Percentiles rank a stretch among this genome's conserved stretches.
Evolutionary conservation across 441 rosid genomes (phyloP).

Genomic region (Iberis amara): DNA sequence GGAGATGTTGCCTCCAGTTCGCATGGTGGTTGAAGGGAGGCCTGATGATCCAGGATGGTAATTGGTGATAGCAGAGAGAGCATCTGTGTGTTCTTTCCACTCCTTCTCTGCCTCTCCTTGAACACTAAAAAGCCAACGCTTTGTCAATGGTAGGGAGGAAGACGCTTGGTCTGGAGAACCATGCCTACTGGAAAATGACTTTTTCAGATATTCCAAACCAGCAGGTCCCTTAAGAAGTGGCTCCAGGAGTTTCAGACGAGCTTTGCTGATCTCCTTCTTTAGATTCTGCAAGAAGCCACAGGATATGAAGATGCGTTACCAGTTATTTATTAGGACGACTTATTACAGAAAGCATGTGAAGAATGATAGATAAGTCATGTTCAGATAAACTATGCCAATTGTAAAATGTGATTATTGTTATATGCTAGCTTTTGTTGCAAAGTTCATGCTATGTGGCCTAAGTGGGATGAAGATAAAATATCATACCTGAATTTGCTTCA

Average conservation of each 20-base stretch:
- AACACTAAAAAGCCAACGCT: constrained; percentile 58
- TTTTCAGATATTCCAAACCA: constrained; percentile 71
- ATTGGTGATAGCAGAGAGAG: constrained; percentile 41
- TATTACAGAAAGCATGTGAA: background rate
- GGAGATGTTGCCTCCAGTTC: constrained; percentile 52
- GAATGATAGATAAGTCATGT: background rate
- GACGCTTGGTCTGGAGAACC: constrained; percentile 49
- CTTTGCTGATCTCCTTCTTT: constrained; percentile 71
- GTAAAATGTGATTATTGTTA: background rate
- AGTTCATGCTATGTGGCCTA: background rate
- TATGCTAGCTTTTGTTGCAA: background rate
- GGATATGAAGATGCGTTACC: background rate
- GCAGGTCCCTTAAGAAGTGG: constrained; percentile 83
- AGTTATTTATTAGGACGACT: background rate
- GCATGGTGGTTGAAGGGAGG: constrained; percentile 52
- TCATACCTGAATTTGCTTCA: constrained; percentile 83
- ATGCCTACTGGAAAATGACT: constrained; percentile 54
- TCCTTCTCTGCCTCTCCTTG: constrained; percentile 49
- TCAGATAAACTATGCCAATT: too few relatives aligned
- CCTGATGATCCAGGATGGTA: constrained; percentile 35
- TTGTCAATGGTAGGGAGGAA: constrained; percentile 51
- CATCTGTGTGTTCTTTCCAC: constrained; percentile 62
- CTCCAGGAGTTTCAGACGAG: constrained; percentile 70
- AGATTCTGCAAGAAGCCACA: constrained; percentile 41
- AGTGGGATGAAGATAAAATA: background rate